Percentiles rank a stretch among this genome's conserved stretches.
These are phyloP conservation scores for Spencermartinsiella europaea DNA, from an alignment of 805 yeast genomes.

Conservation along the genomic window DNA sequence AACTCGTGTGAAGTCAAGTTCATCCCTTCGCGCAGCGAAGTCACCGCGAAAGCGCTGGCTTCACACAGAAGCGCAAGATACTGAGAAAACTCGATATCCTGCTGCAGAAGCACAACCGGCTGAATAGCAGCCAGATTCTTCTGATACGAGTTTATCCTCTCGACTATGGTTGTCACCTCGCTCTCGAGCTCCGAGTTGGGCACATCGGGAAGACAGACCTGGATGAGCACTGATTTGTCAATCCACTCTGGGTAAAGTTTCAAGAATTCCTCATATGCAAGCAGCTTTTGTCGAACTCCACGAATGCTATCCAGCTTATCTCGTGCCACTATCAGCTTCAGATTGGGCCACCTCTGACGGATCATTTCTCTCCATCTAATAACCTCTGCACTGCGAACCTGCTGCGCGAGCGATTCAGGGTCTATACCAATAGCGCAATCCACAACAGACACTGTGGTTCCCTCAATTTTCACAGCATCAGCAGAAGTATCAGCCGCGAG, in stretches of 20 bases:
- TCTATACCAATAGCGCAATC: conserved; percentile 39
- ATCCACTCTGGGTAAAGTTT: conserved; percentile 65
- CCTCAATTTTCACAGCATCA: conserved; percentile 68
- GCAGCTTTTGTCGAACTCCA: conserved; percentile 80
- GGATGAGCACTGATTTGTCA: conserved; percentile 67
- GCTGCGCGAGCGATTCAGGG: conserved; percentile 46
- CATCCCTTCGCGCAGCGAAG: conserved; percentile 95
- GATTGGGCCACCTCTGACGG: conserved; percentile 66
- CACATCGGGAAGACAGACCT: conserved; percentile 40
- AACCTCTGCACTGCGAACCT: conserved; percentile 26
- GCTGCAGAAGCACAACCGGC: conserved; percentile 83
- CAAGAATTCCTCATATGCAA: conserved; percentile 80
- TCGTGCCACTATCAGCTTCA: conserved; percentile 68
- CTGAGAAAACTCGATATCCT: conserved; percentile 84
- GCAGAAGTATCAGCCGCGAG: conserved; percentile 81
- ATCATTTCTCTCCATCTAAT: conserved; percentile 42
- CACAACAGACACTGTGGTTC: conserved; percentile 32
- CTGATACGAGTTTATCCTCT: conserved; percentile 75
- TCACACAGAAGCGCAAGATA: conserved; percentile 80
- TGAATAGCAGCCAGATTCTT: conserved; percentile 65
- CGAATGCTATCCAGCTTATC: conserved; percentile 85
- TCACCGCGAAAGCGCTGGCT: conserved; percentile 82
- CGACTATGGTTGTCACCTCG: conserved; percentile 71
- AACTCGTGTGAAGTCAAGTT: conserved; percentile 95
- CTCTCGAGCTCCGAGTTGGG: conserved; percentile 52